Evolutionary conservation across 2,329 filamentous ascomycete species (phyloP), one percentile per base, ranked within the genome.

Genomic region (Botryotinia convoluta): DNA sequence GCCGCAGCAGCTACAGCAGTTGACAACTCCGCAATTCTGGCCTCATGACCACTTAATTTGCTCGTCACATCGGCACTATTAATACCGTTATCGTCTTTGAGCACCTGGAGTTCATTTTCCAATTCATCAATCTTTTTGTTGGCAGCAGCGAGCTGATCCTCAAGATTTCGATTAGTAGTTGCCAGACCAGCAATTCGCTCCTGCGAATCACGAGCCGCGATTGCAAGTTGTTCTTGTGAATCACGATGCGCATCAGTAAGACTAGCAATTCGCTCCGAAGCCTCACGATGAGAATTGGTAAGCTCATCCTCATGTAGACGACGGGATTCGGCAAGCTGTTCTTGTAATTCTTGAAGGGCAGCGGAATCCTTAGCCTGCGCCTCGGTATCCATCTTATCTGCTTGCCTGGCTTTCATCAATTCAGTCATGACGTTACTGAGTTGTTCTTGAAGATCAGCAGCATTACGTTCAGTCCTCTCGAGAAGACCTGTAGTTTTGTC

Each of bases 401-500:
- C 69, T 67, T 80, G 75, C 54, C 75, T 74, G 5, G 76, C 74
- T 71, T 80, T 77, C n/a, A 81, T 79, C 9, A 83, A 76, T 73
- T 83, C 79, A 72, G 80, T 78, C 75, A 82, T 79, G 20, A 80
- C 73, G 12, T 71, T 74, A 51, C 79, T 79, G 64, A 84, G 76
- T 69, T 81, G 77, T 63, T 78, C 75, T 68, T 79, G 77, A 8
- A 80, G 76, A 9, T 74, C 74, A 69, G 81, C 78, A 8, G 79
- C 78, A 72, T 83, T 80, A 62, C 75, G 78, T 74, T 82, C 80
- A 54, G 74, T 80, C 71, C 79, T 78, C 22, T 81, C 79, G 8
- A 82, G 77, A 35, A 84, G 78, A 18, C 73, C 77, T 44, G 82
- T 79, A 9, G 82, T 78, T 26, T 81, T 83, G 51, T 88, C 85